Evolutionary conservation across 1,139 yeast genomes (phyloP).

Genomic region (Pichia sp.): DNA sequence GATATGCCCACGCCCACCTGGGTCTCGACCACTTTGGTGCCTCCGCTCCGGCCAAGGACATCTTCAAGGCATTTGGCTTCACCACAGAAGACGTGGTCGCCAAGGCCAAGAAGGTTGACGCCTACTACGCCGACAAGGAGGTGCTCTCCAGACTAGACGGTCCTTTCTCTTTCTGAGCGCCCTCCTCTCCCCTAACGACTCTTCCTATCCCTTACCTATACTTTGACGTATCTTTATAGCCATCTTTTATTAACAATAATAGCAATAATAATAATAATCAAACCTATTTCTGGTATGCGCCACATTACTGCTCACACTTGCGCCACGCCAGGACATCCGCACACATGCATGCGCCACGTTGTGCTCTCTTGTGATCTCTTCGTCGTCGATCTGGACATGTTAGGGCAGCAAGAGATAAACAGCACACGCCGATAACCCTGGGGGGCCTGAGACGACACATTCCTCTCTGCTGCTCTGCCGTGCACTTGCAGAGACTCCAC

Average conservation of each 20-base stretch:
- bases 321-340: not conserved
- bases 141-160: conserved; percentile 72
- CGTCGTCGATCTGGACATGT: not conserved
- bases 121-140: conserved; percentile 75
- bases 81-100: conserved; percentile 90
- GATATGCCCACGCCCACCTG: conserved; percentile 94
- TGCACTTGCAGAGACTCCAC: not conserved
- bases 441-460: too few relatives aligned
- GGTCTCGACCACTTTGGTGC: conserved; percentile 97
- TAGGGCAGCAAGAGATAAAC: not conserved
- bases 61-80: conserved; percentile 83
- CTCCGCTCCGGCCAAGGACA: conserved; percentile 83
- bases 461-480: not conserved
- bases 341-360: too few relatives aligned
- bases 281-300: too few relatives aligned
- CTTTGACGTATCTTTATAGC: not conserved
- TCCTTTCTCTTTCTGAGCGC: conserved; percentile 49
- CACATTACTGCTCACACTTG: not conserved
- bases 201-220: not conserved
- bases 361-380: not conserved
- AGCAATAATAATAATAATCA: too few relatives aligned
- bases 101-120: conserved; percentile 76
- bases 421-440: not conserved
- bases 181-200: not conserved
- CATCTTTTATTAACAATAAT: not conserved